Base-by-base conservation (phyloP, 164 flowering plant species). In the Cinnamomum micranthum region DNA sequence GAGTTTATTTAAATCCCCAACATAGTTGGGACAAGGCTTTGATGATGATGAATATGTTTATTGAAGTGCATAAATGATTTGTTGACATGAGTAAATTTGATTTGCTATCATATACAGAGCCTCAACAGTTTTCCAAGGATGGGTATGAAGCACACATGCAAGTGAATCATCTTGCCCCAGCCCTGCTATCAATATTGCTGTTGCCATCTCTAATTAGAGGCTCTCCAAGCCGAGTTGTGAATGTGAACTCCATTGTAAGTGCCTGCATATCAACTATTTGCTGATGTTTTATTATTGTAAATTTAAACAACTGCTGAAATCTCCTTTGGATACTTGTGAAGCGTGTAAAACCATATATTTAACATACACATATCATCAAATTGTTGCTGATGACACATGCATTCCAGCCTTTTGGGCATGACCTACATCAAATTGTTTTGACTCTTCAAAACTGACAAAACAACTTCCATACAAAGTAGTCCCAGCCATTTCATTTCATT, bases 91-190 rank as follows among this genome's bases (percentile, higher is more conserved):
- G 33, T 64, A 23, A 47, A 72, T 75, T 73, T 31, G 68, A n/a
- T 64, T 73, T 25, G 63, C 58, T 74, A 12, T 24, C 79, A 63
- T 80, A 51, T 76, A 71, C 78, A 88, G 92, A 88, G 78, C 92
- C 97, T 58, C 99, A 95, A 75, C 89, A 84, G 55, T 88, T 95
- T 77, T 93, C 99, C 58, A 89, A 88, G 79, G 93, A 95, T 81
- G 97, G 94, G 14, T 83, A 93, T 83, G 99, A 95, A 86, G 89
- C 84, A 74, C 99, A 95, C 77, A 78, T 95, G 93, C 99, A 95
- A 90, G 99, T 95, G 77, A 95, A 95, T 83, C 97, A 95, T 87
- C 86, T 95, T 73, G 96, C 97, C 76, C 99, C 99, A 70, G 94
- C 99, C 58, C 77, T 95, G 86, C 92, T 95, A 66, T 92, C 98